These are phyloP conservation scores for Pogostemon cablin DNA, from an alignment of 257 asterid genomes.

Conservation along the genomic window DNA sequence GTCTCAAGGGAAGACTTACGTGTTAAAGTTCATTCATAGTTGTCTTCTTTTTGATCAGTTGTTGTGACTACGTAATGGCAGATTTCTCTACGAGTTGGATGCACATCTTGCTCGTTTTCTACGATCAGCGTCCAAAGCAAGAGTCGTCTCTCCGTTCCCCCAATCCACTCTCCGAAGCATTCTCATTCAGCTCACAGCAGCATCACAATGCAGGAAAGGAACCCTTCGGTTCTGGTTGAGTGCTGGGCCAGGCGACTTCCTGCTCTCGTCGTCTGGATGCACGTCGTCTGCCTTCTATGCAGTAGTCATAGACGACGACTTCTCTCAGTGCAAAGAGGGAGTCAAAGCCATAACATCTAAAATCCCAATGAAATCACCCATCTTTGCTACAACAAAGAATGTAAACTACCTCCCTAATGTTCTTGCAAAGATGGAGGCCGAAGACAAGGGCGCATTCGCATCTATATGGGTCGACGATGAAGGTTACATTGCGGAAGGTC, in stretches of 20 bases:
- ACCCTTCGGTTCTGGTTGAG: conserved; percentile 83
- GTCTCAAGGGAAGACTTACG: no score
- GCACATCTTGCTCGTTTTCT: conserved; percentile 80
- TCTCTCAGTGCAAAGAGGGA: conserved; percentile 71
- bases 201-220: conserved; percentile 67
- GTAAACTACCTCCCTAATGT: conserved; percentile 95
- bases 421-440: conserved; percentile 85
- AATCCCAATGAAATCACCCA: conserved; percentile 78
- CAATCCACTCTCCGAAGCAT: conserved; percentile 62
- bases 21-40: no score
- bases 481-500: conserved; percentile 88
- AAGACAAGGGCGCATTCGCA: conserved; percentile 67
- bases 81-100: conserved; percentile 76
- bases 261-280: conserved; percentile 74
- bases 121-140: conserved; percentile 75
- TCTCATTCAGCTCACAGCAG: conserved; percentile 76
- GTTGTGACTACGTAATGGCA: conserved; percentile 28
- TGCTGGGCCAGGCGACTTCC: conserved; percentile 86
- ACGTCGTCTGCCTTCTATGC: conserved; percentile 80
- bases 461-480: conserved; percentile 83
- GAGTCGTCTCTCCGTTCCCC: conserved; percentile 57
- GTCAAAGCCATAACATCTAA: conserved; percentile 73
- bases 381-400: conserved; percentile 79
- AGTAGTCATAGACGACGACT: conserved; percentile 64
- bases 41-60: not conserved